Evolutionary conservation across 768 basidiomycete species (phyloP).

Genomic region (Podaxis sp.): DNA sequence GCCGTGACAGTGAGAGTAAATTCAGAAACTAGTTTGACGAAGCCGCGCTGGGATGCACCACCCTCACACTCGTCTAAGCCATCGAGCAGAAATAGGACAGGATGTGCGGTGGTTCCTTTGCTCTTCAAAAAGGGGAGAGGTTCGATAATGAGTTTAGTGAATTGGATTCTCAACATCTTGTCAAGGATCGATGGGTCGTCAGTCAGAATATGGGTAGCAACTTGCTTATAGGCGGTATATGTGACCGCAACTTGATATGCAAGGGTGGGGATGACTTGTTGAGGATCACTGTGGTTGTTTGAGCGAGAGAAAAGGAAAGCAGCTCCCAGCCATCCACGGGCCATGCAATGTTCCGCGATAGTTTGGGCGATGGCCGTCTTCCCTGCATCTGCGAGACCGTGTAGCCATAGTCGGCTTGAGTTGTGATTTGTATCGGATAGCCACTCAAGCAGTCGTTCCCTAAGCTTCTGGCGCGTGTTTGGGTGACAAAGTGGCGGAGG

Average conservation of each 20-base stretch:
- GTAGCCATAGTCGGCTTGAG: constrained; percentile 1
- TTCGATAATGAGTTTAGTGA: not conserved
- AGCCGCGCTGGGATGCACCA: not conserved
- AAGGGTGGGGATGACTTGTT: not conserved
- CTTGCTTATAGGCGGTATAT: not conserved
- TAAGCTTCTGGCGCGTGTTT: not conserved
- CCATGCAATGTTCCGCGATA: not conserved
- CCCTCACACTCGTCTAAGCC: not conserved
- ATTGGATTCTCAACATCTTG: not conserved
- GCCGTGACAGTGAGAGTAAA: not conserved
- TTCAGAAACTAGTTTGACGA: not conserved
- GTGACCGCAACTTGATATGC: constrained; percentile 1
- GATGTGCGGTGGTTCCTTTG: not conserved
- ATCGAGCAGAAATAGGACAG: constrained; percentile 5
- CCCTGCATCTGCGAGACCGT: constrained; percentile 6
- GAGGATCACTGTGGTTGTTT: not conserved
- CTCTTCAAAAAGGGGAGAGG: not conserved
- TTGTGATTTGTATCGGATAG: not conserved
- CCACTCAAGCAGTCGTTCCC: not conserved
- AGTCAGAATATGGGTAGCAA: not conserved
- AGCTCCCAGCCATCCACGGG: not conserved
- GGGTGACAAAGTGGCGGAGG: not conserved
- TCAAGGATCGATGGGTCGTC: not conserved
- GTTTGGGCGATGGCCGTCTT: constrained; percentile 5
- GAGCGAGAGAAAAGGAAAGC: constrained; percentile 5